These are phyloP conservation scores for Debaryomyces prosopidis DNA, from an alignment of 805 yeast genomes.

Conservation along the genomic window DNA sequence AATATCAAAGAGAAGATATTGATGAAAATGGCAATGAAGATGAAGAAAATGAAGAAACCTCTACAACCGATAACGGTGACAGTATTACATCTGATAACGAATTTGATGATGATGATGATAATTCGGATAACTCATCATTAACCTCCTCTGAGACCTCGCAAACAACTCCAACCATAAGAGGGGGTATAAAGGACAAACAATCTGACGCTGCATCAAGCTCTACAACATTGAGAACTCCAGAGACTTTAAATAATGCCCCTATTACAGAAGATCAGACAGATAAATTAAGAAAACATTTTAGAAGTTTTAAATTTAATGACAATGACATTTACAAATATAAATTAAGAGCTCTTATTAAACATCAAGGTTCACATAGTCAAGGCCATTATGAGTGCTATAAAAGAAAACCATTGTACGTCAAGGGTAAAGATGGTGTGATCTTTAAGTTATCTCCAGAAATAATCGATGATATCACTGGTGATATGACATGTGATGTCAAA, in stretches of 20 bases:
- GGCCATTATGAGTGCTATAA: constrained; percentile 93
- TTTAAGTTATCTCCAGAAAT: constrained; percentile 44
- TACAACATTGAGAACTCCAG: constrained; percentile 15
- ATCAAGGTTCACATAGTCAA: constrained; percentile 81
- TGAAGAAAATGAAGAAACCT: constrained; percentile 21
- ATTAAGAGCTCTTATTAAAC: constrained; percentile 74
- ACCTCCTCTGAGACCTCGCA: constrained; percentile 17
- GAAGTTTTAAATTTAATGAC: constrained; percentile 39
- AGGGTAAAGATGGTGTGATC: constrained; percentile 40
- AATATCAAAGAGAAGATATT: constrained; percentile 37
- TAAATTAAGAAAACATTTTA: constrained; percentile 35
- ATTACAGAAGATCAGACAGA: constrained; percentile 39
- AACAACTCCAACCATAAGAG: not conserved
- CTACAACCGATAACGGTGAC: constrained; percentile 8
- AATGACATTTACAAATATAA: constrained; percentile 50
- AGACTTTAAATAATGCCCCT: constrained; percentile 37
- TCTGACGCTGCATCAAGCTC: constrained; percentile 8
- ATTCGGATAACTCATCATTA: constrained; percentile 19
- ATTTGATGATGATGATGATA: constrained; percentile 16
- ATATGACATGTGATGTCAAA: constrained; percentile 7
- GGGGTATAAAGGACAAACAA: not conserved
- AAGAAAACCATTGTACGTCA: constrained; percentile 65
- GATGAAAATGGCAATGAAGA: constrained; percentile 36
- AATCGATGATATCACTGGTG: constrained; percentile 22
- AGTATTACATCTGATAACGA: constrained; percentile 1